A percentile compares a stretch with the other conserved stretches of the same genome.
These are phyloP conservation scores for Chamaenerion angustifolium DNA, from an alignment of 345 rosid species.

Conservation along the genomic window DNA sequence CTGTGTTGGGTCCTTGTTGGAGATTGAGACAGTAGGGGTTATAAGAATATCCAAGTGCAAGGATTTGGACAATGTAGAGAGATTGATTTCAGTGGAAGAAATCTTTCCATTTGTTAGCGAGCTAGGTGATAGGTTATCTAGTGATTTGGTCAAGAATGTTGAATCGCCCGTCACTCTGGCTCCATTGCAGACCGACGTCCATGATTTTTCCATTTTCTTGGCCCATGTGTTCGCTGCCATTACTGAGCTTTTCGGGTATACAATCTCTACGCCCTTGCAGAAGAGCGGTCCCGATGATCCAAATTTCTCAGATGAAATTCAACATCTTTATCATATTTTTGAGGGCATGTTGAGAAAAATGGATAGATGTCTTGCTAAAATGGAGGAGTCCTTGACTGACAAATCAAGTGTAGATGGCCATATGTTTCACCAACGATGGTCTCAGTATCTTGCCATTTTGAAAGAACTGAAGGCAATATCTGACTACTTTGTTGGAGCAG, in stretches of 20 bases:
- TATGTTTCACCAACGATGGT: conserved; percentile 21
- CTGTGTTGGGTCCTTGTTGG: conserved; percentile 52
- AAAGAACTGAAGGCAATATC: conserved; percentile 57
- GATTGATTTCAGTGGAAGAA: conserved; percentile 25
- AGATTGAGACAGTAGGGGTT: conserved; percentile 14
- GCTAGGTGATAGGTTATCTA: conserved; percentile 36
- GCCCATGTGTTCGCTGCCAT: conserved; percentile 33
- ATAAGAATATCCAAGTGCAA: conserved; percentile 5
- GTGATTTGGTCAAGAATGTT: conserved; percentile 23
- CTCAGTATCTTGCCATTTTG: conserved; percentile 58
- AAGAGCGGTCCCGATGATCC: conserved; percentile 14
- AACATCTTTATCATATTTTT: conserved; percentile 33
- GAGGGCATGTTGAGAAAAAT: conserved; percentile 27
- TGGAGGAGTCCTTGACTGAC: conserved; percentile 24
- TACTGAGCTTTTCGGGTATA: conserved; percentile 7
- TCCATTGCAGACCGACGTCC: conserved; percentile 34
- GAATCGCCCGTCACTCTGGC: conserved; percentile 17
- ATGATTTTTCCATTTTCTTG: conserved; percentile 51
- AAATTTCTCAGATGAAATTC: conserved; percentile 26
- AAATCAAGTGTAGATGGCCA: conserved; percentile 31
- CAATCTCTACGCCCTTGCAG: conserved; percentile 27
- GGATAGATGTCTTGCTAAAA: conserved; percentile 35
- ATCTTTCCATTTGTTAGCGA: conserved; percentile 67
- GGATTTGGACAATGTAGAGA: conserved; percentile 14
- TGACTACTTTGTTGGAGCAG: conserved; percentile 39